phyloP scores from a whole-genome alignment of 192 early-diverging fungal genomes.

The Coemansia sp. region DNA sequence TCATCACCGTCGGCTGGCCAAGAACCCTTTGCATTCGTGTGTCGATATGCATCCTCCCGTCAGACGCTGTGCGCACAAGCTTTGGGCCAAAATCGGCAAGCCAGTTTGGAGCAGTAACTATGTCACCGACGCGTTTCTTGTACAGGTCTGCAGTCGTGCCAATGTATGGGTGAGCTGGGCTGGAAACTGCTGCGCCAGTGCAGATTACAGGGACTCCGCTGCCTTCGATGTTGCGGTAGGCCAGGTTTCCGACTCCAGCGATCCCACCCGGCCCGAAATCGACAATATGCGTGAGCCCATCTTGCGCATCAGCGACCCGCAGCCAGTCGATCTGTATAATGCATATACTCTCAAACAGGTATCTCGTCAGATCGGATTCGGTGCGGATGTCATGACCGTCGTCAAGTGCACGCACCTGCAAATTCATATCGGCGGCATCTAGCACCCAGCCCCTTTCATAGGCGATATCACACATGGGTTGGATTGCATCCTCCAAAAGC shows the following conservation, averaged over 20 bases:
- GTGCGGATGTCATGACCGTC: conserved; percentile 74
- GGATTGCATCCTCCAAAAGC: background rate
- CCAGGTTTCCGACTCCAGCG: conserved; percentile 80
- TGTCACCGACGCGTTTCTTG: conserved; percentile 51
- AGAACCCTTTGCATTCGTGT: conserved; percentile 80
- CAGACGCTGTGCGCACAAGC: conserved; percentile 62
- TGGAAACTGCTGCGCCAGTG: conserved; percentile 10
- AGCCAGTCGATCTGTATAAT: conserved; percentile 65
- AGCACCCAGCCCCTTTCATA: conserved; percentile 23
- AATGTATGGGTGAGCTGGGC: conserved; percentile 35
- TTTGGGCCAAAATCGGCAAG: conserved; percentile 77
- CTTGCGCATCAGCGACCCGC: conserved; percentile 48
- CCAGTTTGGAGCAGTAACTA: conserved; percentile 83
- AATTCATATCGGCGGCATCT: conserved; percentile 13
- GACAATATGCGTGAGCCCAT: conserved; percentile 78
- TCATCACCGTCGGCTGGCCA: conserved; percentile 89
- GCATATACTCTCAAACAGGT: conserved; percentile 69
- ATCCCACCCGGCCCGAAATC: conserved; percentile 90
- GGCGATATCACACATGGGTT: background rate
- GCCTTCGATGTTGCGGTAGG: conserved; percentile 85
- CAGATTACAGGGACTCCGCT: conserved; percentile 63
- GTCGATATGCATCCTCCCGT: conserved; percentile 77
- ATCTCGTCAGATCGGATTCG: conserved; percentile 59
- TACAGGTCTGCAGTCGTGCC: conserved; percentile 75
- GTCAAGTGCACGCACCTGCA: conserved; percentile 76